Base-by-base conservation (phyloP, 164 flowering plant species). In the Cinnamomum micranthum region DNA sequence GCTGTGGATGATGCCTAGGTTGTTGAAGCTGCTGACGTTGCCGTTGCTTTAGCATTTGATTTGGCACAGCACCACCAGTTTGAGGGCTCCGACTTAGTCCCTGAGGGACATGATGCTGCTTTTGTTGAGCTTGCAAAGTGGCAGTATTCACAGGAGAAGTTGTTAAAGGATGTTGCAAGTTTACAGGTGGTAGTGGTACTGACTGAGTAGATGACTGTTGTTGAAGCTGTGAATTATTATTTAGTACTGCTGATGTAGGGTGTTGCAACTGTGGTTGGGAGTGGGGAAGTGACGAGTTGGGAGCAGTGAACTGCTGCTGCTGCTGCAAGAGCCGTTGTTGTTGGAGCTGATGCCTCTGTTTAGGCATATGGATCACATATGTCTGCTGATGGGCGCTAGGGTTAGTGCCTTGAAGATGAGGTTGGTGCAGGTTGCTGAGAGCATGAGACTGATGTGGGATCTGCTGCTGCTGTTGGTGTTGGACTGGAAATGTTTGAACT, bases 1-100 rank as follows among this genome's bases (percentile, higher is more conserved):
- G 95, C 71, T 88, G 92, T 72, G 90, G 93, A 41, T 88, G 95
- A 14, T 81, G 85, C 79, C 97, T 81, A 33, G 84, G 74, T 74
- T 88, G 95, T 22, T 55, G 60, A 55, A 14, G 87, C 77, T 81
- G 92, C 74, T 80, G 89, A 78, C 85, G 93, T 11, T 87, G 84
- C 71, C 86, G 94, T 20, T 88, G 84, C 86, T 87, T 93, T 55
- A 83, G 81, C 62, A 83, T 75, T 81, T 89, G 97, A 85, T 81
- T 87, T 17, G 83, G 76, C 75, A 82, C 68, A 59, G 78, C 73
- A 47, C 82, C 74, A 79, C 85, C 85, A 76, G 77, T 63, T 78
- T 82, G 91, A 59, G 87, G 71, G 65, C 69, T 89, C 71, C 91
- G 85, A 24, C 76, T 79, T 35, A 84, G 75, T 62, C 87, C 91